Base-by-base conservation (phyloP, 345 rosid genomes). In the Heritiera littoralis region DNA sequence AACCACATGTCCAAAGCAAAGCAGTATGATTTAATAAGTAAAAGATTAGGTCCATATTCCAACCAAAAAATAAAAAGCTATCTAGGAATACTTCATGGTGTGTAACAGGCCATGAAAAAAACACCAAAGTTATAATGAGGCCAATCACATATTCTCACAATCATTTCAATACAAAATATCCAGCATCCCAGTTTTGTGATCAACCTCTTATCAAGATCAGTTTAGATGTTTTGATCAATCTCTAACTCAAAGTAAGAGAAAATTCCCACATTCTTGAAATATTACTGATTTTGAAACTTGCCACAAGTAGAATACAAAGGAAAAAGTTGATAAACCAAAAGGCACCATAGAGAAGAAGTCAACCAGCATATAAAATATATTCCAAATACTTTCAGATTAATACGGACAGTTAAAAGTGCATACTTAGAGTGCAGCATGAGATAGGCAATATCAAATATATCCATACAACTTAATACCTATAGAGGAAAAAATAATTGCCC, bases 1-100 rank as follows among this genome's bases (percentile, higher is more conserved):
- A 83, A 80, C 20, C 74, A 69, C 77, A 66, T 85, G 82, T 43
- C 35, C 45, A 48, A 35, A 41, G 59, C 13, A 2, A 20, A 5
- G 17, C 64, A 32, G 78, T 48, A 45, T 59, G 51, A 84, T 10
- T 58, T 52, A 72, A 15, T 66, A 67, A 35, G 66, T 35, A 48
- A 69, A 56, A 60, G 66, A 65, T 28, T 15, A 49, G 45, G n/a
- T 41, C 40, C 18, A 13, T 1, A 72, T 35, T n/a, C 5, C 72
- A 20, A 49, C 56, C 28, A 38, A 28, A 23, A 55, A 76, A 58
- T 40, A 58, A 71, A 20, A 68, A 54, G 72, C 40, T 48, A 30
- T 9, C 7, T 23, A 15, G 58, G 43, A 72, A 48, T 51, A 51
- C 23, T 23, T 17, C 20, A 35, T 1, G 51, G 4, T 10, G 13